phyloP scores from a whole-genome alignment of 768 basidiomycete genomes.

The Hortiboletus campestris region DNA sequence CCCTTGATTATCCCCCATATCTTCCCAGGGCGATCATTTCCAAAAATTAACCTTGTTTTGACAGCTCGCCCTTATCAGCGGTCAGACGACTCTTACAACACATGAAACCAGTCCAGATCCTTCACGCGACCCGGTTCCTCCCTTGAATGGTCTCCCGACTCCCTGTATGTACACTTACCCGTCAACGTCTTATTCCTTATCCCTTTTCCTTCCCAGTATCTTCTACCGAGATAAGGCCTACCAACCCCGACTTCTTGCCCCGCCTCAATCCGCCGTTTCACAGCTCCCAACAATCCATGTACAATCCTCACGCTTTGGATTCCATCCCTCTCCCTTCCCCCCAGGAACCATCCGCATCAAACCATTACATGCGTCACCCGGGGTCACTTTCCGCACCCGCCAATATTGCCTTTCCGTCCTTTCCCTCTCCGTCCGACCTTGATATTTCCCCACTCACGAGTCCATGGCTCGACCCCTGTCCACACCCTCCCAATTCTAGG shows the following conservation, averaged over 20 bases:
- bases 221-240: constrained; percentile 65
- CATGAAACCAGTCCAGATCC: constrained; percentile 36
- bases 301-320: constrained; percentile 26
- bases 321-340: constrained; percentile 28
- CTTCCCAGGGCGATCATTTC: constrained; percentile 2
- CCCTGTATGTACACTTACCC: constrained; percentile 48
- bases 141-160: constrained; percentile 60
- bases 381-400: constrained; percentile 67
- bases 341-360: constrained; percentile 29
- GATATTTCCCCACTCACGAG: constrained; percentile 81
- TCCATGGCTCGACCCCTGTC: constrained; percentile 72
- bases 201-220: constrained; percentile 40
- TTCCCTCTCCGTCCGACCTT: constrained; percentile 50
- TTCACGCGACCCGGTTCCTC: constrained; percentile 33
- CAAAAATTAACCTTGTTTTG: constrained; percentile 12
- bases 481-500: constrained; percentile 32
- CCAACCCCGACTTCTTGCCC: constrained; percentile 56
- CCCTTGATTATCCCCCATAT: not conserved
- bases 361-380: constrained; percentile 34
- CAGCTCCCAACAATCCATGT: constrained; percentile 26
- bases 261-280: constrained; percentile 56
- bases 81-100: constrained; percentile 36
- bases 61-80: constrained; percentile 70
- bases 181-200: constrained; percentile 12
- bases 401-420: constrained; percentile 64